These are phyloP conservation scores for Clathrospora elynae DNA, from an alignment of 2,329 filamentous ascomycete species.

Conservation along the genomic window DNA sequence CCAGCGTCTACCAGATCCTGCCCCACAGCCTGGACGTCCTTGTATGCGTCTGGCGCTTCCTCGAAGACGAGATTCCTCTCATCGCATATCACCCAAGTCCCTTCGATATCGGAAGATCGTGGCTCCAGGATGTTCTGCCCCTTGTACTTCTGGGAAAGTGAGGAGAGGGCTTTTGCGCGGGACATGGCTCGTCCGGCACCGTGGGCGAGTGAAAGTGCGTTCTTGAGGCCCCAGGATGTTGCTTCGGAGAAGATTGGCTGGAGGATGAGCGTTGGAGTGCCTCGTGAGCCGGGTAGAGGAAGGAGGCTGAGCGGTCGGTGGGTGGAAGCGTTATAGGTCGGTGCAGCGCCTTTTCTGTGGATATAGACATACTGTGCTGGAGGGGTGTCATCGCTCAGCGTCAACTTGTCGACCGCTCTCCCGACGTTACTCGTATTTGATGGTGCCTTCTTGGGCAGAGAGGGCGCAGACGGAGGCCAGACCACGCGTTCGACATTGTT, in stretches of 20 bases:
- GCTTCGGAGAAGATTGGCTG: constrained; percentile 36
- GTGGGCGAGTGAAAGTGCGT: constrained; percentile 47
- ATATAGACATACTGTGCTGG: constrained; percentile 36
- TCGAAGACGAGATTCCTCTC: constrained; percentile 48
- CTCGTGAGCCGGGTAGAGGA: constrained; percentile 47
- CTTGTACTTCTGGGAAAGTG: constrained; percentile 43
- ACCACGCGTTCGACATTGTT: constrained; percentile 44
- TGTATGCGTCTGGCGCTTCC: constrained; percentile 49
- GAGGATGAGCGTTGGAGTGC: constrained; percentile 48
- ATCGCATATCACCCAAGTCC: constrained; percentile 49
- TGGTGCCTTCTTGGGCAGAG: neutral
- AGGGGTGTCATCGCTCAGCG: neutral
- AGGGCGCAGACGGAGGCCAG: constrained; percentile 36
- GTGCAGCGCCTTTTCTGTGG: constrained; percentile 49
- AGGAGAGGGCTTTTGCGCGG: constrained; percentile 42
- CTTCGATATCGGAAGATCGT: constrained; percentile 23
- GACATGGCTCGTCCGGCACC: constrained; percentile 48
- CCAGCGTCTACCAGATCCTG: constrained; percentile 44
- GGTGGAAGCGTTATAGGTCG: constrained; percentile 31
- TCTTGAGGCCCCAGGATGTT: constrained; percentile 38
- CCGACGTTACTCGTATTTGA: constrained; percentile 1
- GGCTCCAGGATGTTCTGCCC: constrained; percentile 37
- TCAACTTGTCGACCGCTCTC: neutral
- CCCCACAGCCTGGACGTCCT: constrained; percentile 46
- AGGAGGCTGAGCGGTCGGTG: constrained; percentile 36